Percentiles rank a stretch among this genome's conserved stretches.
Evolutionary conservation across 305 asterid species (phyloP).

Genomic region (Fraxinus albicans): DNA sequence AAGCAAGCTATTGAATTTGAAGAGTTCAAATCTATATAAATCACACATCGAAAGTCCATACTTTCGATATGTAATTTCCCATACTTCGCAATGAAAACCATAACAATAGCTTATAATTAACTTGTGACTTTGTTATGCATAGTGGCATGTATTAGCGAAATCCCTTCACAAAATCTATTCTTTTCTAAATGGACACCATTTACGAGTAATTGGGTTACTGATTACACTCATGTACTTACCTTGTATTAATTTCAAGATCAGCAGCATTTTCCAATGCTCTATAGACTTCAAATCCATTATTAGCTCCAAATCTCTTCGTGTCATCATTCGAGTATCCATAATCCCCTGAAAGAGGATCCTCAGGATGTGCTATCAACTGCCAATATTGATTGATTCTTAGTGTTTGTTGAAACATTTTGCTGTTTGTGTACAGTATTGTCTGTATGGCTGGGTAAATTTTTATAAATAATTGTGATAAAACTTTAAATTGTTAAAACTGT

Average conservation of each 20-base stretch:
- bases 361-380: slow-evolving; percentile 58
- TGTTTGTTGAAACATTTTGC: not conserved
- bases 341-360: slow-evolving; percentile 78
- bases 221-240: slow-evolving; percentile 34
- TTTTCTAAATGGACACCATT: not conserved
- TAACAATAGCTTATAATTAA: not conserved
- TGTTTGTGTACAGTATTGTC: not conserved
- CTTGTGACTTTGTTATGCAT: not conserved
- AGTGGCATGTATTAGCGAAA: not conserved
- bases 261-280: slow-evolving; percentile 62
- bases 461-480: not conserved
- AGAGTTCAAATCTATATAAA: too few relatives aligned
- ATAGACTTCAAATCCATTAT: slow-evolving; percentile 59
- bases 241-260: slow-evolving; percentile 53
- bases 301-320: slow-evolving; percentile 70
- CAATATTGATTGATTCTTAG: slow-evolving; percentile 48
- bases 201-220: not conserved
- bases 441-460: not conserved
- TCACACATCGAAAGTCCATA: too few relatives aligned
- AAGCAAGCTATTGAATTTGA: too few relatives aligned
- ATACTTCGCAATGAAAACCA: too few relatives aligned
- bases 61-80: too few relatives aligned
- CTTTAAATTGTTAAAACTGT: not conserved
- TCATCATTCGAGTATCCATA: slow-evolving; percentile 70
- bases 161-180: not conserved